Evolutionary conservation across 1,284 basidiomycete species (phyloP), one percentile per base, ranked within the genome.

Genomic region (Ustilago crameri): DNA sequence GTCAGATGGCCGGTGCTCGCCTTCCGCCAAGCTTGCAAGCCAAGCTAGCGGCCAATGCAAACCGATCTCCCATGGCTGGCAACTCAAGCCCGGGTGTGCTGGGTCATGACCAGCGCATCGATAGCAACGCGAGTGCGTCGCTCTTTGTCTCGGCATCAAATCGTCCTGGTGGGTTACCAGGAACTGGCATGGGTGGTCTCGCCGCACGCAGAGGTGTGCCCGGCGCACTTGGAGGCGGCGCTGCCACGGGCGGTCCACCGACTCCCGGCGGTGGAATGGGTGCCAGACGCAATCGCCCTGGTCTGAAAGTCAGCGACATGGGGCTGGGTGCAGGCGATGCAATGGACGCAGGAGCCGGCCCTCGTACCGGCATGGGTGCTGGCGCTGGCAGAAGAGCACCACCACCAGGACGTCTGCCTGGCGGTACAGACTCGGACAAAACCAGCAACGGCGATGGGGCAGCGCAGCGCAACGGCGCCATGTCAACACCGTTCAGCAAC

Each of bases 401-500:
- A 80, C 61, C 84, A 82, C 58, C 86, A 86, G 59, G 81, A 65
- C 18, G 83, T 82, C 61, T 70, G n/a, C 37, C 62, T 41, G 50
- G 48, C 5, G 86, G 27, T 84, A 86, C 34, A 73, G 81, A 17
- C 38, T 41, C 57, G 26, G 34, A 37, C 47, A 65, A 72, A 40
- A 12, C 24, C 23, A n/a, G n/a, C n/a, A n/a, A n/a, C n/a, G 26
- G 15, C 22, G 52, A 58, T 5, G 50, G 46, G 2, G 34, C 38
- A 20, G 34, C 24, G 9, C 45, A 53, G 46, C 44, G 51, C 24
- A 45, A 54, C 50, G 84, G 85, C 60, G 63, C 77, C 35, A 87
- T 88, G 74, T 88, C 87, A 60, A 91, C 91, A 23, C 92, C 93
- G 18, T 98, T 98, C 84, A 87, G 90, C 47, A 96, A 94, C 84